Evolutionary conservation across 1,139 yeast species (phyloP).

Genomic region (Geotrichum aggregatum): DNA sequence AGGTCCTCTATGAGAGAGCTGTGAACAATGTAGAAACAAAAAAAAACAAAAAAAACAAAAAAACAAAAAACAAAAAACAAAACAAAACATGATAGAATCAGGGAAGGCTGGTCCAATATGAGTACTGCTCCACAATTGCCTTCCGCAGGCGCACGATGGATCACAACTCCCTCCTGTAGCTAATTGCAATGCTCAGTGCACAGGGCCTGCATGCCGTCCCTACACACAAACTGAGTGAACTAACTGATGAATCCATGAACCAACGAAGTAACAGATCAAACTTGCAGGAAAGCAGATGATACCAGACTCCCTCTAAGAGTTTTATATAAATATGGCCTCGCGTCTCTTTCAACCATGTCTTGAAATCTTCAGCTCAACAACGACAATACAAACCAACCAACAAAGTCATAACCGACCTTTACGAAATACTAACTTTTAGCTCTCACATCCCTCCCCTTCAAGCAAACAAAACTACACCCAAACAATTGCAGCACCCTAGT

Average conservation of each 20-base stretch:
- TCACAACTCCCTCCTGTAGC: background rate
- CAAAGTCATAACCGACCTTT: too few species aligned
- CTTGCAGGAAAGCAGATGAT: background rate
- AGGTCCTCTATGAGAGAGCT: background rate
- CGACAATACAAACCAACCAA: too few species aligned
- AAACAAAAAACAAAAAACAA: background rate
- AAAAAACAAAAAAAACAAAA: too few species aligned
- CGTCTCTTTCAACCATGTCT: background rate
- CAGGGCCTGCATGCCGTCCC: too few species aligned
- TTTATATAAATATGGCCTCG: background rate
- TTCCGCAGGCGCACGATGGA: background rate
- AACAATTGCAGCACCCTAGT: background rate
- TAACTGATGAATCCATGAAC: too few species aligned
- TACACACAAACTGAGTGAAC: too few species aligned
- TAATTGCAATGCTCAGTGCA: too few species aligned
- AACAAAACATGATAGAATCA: too few species aligned
- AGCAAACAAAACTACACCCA: constrained; percentile 1
- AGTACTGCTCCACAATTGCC: background rate
- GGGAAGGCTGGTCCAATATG: background rate
- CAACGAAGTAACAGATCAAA: too few species aligned
- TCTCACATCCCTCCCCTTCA: background rate
- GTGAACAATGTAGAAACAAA: too few species aligned
- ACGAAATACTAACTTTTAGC: background rate
- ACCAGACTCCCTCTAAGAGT: too few species aligned
- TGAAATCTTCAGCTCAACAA: background rate